Evolutionary conservation across 75 land plant genomes (phyloP), one percentile per base, ranked within the genome.

Genomic region (Sequoiadendron giganteum): DNA sequence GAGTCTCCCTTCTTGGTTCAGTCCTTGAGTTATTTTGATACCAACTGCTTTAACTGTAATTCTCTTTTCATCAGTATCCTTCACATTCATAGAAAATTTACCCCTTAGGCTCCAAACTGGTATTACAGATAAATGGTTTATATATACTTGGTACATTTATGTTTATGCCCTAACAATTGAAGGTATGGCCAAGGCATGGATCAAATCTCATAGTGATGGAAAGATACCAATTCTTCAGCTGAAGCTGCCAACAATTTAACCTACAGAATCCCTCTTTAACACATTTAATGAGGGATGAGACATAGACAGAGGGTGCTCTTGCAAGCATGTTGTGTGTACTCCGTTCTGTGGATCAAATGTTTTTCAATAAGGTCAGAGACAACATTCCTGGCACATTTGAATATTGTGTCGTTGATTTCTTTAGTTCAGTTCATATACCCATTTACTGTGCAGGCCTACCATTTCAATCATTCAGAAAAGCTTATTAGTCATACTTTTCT

Each of bases 171-270:
- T 68, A n/a, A 38, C 86, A 85, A n/a, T 47, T 90, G 2, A 88
- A 98, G 99, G 99, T 97, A 48, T 98, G 99, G 99, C 88, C 92
- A 25, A 94, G 90, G 85, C 95, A 97, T 70, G 93, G 90, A 85
- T 93, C 90, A 34, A 98, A 98, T 86, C 85, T 98, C 55, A 94
- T 98, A 58, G 84, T 94, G 88, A 97, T 96, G 94, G 99, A 98
- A 75, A 93, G 99, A 88, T 98, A 98, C 88, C 97, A 98, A 88
- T 98, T 92, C 88, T 98, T 98, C 92, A 88, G 92, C 68, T 98
- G 98, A 48, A 98, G 99, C 88, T 91, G 91, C 82, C 92, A 89
- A 5, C 96, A 95, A 72, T 96, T 91, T 88, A 93, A 94, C 30
- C 80, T 91, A 85, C 84, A 70, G 42, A 77, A 87, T 25, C 91